Percentiles rank a stretch among this genome's conserved stretches.
Evolutionary conservation across 768 basidiomycete genomes (phyloP).

Genomic region (Fomitopsis serialis): DNA sequence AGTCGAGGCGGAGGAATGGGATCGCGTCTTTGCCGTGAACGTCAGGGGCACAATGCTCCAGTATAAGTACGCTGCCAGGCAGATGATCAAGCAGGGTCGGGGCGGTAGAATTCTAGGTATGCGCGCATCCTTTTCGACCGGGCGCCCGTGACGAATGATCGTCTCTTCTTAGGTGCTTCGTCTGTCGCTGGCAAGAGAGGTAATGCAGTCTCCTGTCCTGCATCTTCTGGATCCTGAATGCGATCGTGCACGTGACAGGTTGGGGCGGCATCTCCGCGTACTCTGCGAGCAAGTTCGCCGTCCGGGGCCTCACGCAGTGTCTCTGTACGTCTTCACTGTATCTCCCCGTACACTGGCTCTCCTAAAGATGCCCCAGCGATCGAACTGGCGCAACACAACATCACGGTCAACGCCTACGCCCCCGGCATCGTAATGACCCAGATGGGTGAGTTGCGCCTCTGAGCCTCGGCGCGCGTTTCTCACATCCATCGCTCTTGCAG

Average conservation of each 20-base stretch:
- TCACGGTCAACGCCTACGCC: conserved; percentile 22
- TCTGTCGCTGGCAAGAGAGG: conserved; percentile 12
- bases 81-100: conserved; percentile 34
- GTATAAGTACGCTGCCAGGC: conserved; percentile 33
- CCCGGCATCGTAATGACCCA: conserved; percentile 19
- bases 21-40: conserved; percentile 26
- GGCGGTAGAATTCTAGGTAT: conserved; percentile 35
- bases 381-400: conserved; percentile 14
- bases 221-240: not conserved
- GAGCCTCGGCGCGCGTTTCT: not conserved
- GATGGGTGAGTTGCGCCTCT: conserved; percentile 6
- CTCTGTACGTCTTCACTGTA: conserved; percentile 8
- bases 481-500: not conserved
- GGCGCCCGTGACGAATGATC: not conserved
- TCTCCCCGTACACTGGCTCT: not conserved
- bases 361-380: conserved; percentile 4
- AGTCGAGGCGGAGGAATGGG: conserved; percentile 17
- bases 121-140: not conserved
- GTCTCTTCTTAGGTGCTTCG: conserved; percentile 6
- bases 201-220: not conserved
- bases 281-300: conserved; percentile 18
- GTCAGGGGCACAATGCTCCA: conserved; percentile 29
- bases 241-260: not conserved
- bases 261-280: conserved; percentile 10
- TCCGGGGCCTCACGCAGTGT: conserved; percentile 19